Base-by-base conservation (phyloP, 2,329 filamentous ascomycete species). In the Fonsecaea nubica region DNA sequence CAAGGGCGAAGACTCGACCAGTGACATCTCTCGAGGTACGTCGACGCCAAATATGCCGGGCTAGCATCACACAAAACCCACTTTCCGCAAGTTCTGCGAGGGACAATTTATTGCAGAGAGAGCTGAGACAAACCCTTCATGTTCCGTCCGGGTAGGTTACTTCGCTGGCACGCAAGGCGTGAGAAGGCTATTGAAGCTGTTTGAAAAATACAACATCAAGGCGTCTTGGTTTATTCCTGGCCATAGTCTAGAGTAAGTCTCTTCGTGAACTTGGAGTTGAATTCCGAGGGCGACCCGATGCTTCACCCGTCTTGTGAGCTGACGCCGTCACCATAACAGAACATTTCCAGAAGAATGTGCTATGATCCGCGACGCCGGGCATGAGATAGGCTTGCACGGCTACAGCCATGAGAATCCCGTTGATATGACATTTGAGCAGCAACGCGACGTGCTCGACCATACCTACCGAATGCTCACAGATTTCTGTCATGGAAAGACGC, bases 401-500 rank as follows among this genome's bases (percentile, higher is more conserved):
- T 92, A 92, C 77, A 87, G 84, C 0, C 89, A 92, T 73, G 90
- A 92, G 75, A 92, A 92, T 72, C 89, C 90, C 0, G 83, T 82
- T 0, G 85, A 88, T 63, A 91, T 92, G 89, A 90, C 84, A 0
- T 75, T 90, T 1, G 90, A 92, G 74, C 90, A 93, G 78, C 90
- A 93, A 76, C 85, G 85, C 15, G 89, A 91, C 63, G 88, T 93
- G n/a, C 83, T 94, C n/a, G 90, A 92, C 74, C 92, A 93, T 79
- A 91, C 90, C 2, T 92, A 88, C 77, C 84, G 83, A 32, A 82
- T 92, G 80, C 82, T 93, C 38, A 91, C 87, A 0, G 87, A 91
- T 0, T 93, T 94, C 76, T 86, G 85, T 64, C 35, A 60, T 38
- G 70, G 70, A 30, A 92, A 92, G 77, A 88, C 90, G 0, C 91